Evolutionary conservation across 2,329 filamentous ascomycete species (phyloP).

Genomic region (Pleochaeta shiraiana): DNA sequence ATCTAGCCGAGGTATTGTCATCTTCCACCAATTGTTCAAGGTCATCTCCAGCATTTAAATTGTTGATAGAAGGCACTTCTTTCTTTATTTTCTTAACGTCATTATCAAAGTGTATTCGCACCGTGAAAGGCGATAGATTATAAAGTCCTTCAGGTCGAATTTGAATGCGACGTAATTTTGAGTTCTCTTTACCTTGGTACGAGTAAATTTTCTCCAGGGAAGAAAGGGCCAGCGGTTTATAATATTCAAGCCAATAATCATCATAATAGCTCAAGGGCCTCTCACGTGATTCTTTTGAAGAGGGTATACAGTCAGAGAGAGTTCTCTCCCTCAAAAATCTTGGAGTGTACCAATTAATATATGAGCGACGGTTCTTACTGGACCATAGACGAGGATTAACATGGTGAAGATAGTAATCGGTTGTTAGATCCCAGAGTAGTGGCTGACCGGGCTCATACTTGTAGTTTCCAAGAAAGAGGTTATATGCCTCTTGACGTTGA

Average conservation of each 20-base stretch:
- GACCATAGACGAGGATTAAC: slow-evolving; percentile 57
- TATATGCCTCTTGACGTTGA: slow-evolving; percentile 96
- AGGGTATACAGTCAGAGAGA: slow-evolving; percentile 11
- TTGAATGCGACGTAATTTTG: slow-evolving; percentile 63
- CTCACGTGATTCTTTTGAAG: slow-evolving; percentile 8
- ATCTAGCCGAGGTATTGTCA: slow-evolving; percentile 23
- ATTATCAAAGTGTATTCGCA: slow-evolving; percentile 41
- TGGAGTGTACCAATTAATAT: slow-evolving; percentile 78
- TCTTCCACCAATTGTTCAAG: slow-evolving; percentile 18
- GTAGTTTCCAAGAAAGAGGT: slow-evolving; percentile 92
- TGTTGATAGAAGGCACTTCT: slow-evolving; percentile 47
- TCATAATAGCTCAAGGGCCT: slow-evolving; percentile 37
- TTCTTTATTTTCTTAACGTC: slow-evolving; percentile 43
- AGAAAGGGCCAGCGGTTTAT: slow-evolving; percentile 68
- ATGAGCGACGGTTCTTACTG: slow-evolving; percentile 39
- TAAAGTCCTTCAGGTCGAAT: slow-evolving; percentile 52
- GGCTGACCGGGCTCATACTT: slow-evolving; percentile 71
- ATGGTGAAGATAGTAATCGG: slow-evolving; percentile 93
- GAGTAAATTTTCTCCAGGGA: slow-evolving; percentile 85
- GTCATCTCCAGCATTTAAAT: slow-evolving; percentile 25
- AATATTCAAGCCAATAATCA: slow-evolving; percentile 97
- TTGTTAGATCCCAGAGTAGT: slow-evolving; percentile 90
- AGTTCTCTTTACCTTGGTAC: slow-evolving; percentile 58
- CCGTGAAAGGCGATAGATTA: slow-evolving; percentile 73
- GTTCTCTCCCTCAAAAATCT: slow-evolving; percentile 40